These are phyloP conservation scores for Solidago caesia DNA, from an alignment of 129 eudicot genomes.

Conservation along the genomic window DNA sequence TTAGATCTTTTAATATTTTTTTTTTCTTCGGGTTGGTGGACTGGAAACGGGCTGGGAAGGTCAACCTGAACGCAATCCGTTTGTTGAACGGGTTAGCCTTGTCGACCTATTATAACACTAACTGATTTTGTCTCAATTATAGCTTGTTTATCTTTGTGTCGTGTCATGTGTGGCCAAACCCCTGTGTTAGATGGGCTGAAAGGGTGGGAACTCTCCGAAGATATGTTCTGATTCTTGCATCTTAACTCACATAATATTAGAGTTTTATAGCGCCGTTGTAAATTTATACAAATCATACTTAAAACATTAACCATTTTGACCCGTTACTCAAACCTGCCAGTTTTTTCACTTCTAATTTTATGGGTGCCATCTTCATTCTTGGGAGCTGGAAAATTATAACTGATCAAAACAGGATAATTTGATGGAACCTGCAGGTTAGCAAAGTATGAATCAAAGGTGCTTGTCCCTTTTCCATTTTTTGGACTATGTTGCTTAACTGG, in stretches of 20 bases:
- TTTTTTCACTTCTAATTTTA: neutral
- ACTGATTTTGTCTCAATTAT: no score
- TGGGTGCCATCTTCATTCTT: conserved; percentile 1
- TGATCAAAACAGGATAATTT: conserved; percentile 5
- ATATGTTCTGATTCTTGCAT: neutral
- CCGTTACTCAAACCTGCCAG: neutral
- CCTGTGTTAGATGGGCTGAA: neutral
- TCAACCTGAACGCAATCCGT: no score
- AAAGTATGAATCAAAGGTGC: conserved; percentile 13
- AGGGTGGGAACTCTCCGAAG: neutral
- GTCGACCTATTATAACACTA: no score
- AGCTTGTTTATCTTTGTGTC: no score
- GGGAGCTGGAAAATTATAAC: conserved; percentile 10
- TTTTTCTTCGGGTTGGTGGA: no score
- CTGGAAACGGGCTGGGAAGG: no score
- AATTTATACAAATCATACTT: neutral
- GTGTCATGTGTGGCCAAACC: no score
- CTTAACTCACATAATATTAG: neutral
- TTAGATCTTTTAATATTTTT: no score
- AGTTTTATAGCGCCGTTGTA: neutral
- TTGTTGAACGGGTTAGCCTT: no score
- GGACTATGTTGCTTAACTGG: conserved; percentile 32
- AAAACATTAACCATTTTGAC: neutral
- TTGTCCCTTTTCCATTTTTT: conserved; percentile 27
- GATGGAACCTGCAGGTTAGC: conserved; percentile 26